Evolutionary conservation across 331 rosid species (phyloP).

Genomic region (Telfairia occidentalis): DNA sequence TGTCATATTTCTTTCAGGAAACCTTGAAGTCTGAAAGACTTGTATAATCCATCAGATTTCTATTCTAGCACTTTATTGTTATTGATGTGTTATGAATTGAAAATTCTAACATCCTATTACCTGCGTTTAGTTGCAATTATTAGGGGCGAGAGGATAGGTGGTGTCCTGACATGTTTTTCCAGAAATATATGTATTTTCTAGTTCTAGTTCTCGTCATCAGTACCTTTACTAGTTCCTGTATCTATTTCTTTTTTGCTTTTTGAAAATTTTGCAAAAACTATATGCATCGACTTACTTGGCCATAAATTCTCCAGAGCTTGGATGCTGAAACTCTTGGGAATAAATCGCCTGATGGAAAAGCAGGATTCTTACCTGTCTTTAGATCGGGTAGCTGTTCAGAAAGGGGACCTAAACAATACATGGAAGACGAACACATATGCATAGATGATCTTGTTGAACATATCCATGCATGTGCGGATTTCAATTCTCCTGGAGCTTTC

Average conservation of each 20-base stretch:
- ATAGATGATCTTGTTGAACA: constrained; percentile 56
- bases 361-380: constrained; percentile 44
- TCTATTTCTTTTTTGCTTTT: not conserved
- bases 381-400: constrained; percentile 85
- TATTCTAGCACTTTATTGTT: not conserved
- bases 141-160: not conserved
- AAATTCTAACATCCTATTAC: not conserved
- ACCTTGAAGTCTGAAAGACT: not conserved
- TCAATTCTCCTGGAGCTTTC: constrained; percentile 57
- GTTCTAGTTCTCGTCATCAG: not conserved
- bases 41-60: not conserved
- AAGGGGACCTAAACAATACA: constrained; percentile 72
- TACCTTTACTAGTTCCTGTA: not conserved
- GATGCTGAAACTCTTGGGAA: constrained; percentile 37
- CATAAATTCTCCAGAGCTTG: constrained; percentile 25
- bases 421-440: constrained; percentile 82
- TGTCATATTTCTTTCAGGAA: not conserved
- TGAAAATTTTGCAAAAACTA: not conserved
- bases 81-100: not conserved
- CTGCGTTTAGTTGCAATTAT: not conserved
- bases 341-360: constrained; percentile 42
- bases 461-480: constrained; percentile 29
- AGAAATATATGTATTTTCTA: not conserved
- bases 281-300: constrained; percentile 8
- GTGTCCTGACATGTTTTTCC: not conserved